These are phyloP conservation scores for Candida ortonii DNA, from an alignment of 805 yeast species.

Conservation along the genomic window DNA sequence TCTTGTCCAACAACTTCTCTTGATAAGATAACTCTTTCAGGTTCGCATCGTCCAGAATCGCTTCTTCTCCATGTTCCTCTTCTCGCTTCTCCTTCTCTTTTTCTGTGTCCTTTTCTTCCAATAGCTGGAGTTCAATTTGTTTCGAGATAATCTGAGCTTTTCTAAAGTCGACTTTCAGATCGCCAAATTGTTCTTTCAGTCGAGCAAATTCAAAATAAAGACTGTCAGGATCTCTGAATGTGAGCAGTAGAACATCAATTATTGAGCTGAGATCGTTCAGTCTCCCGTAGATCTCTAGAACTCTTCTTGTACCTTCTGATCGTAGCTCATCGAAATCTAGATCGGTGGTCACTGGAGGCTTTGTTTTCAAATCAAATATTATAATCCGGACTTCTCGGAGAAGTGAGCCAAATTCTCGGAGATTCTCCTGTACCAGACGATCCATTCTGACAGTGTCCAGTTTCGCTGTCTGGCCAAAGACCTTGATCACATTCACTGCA, in stretches of 20 bases:
- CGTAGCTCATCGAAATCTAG: constrained; percentile 15
- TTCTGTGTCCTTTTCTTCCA: constrained; percentile 11
- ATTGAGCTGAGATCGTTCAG: constrained; percentile 16
- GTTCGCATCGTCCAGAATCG: constrained; percentile 30
- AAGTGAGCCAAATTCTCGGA: too few species aligned
- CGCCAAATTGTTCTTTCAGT: constrained; percentile 24
- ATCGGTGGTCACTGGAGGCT: constrained; percentile 4
- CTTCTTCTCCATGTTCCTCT: constrained; percentile 14
- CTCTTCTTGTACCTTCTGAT: constrained; percentile 10
- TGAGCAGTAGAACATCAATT: constrained; percentile 12
- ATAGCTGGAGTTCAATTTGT: constrained; percentile 17
- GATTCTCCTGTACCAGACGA: too few species aligned
- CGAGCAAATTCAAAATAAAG: constrained; percentile 15
- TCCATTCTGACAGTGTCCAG: too few species aligned
- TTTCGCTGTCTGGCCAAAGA: too few species aligned
- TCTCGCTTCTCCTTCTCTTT: constrained; percentile 1
- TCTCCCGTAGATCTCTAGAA: constrained; percentile 21
- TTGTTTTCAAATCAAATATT: constrained; percentile 6
- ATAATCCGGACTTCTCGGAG: constrained; percentile 10
- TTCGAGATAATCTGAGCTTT: constrained; percentile 27
- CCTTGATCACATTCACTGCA: too few species aligned
- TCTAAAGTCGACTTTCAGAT: constrained; percentile 28
- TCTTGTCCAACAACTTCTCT: constrained; percentile 44
- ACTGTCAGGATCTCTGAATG: constrained; percentile 3
- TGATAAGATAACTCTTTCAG: constrained; percentile 32